phyloP scores from a whole-genome alignment of 768 basidiomycete genomes.

The Lentinula guzmanii region DNA sequence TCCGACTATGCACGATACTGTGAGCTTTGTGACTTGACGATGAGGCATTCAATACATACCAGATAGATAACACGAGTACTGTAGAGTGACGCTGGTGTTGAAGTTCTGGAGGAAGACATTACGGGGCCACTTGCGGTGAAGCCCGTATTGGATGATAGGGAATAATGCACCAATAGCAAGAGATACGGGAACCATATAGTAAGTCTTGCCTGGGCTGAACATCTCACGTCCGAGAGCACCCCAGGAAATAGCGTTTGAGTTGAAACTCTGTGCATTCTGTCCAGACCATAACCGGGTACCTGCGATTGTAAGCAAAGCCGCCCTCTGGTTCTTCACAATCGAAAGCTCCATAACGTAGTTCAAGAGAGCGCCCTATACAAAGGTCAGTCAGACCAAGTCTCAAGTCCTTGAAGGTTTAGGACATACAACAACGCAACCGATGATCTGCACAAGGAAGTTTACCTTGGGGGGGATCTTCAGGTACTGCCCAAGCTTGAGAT shows the following conservation, averaged over 20 bases:
- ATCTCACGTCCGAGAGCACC: constrained; percentile 25
- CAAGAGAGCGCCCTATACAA: not conserved
- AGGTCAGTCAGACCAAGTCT: not conserved
- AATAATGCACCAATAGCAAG: constrained; percentile 22
- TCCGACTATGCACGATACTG: constrained; percentile 17
- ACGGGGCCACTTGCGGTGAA: constrained; percentile 22
- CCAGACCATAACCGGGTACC: constrained; percentile 27
- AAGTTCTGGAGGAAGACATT: constrained; percentile 13
- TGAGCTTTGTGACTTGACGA: not conserved
- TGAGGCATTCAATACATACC: constrained; percentile 8
- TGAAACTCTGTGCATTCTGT: constrained; percentile 21
- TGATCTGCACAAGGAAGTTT: constrained; percentile 38
- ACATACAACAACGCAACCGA: constrained; percentile 25
- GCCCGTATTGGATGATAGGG: constrained; percentile 26
- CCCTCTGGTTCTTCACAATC: not conserved
- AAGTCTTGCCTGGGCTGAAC: constrained; percentile 17
- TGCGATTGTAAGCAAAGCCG: constrained; percentile 16
- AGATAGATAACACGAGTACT: constrained; percentile 4
- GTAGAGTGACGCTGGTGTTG: constrained; percentile 18
- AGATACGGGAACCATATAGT: constrained; percentile 20
- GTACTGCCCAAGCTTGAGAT: constrained; percentile 32
- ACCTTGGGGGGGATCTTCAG: constrained; percentile 43
- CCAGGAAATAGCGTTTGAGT: constrained; percentile 26
- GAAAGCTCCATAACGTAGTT: constrained; percentile 3
- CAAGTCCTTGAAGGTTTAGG: not conserved